Evolutionary conservation across 1,284 basidiomycete genomes (phyloP).

Genomic region (Ceratobasidium sp.): DNA sequence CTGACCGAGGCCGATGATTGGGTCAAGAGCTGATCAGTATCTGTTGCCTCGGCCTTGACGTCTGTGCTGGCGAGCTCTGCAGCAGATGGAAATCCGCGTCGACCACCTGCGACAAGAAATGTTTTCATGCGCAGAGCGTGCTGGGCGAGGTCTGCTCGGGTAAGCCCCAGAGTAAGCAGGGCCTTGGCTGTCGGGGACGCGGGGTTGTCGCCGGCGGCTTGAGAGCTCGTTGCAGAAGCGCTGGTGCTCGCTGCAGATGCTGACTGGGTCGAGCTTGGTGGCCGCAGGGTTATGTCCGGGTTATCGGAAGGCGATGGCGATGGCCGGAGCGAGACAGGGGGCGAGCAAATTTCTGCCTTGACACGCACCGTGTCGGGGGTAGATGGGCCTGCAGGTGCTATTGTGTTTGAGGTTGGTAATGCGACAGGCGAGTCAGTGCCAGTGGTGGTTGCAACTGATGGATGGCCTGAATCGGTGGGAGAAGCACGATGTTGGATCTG

Average conservation of each 20-base stretch:
- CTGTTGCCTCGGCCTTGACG: slow-evolving; percentile 23
- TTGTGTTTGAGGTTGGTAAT: background rate
- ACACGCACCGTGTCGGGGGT: slow-evolving; percentile 17
- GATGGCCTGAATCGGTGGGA: slow-evolving; percentile 6
- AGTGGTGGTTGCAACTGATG: background rate
- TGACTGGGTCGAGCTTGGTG: background rate
- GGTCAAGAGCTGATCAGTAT: slow-evolving; percentile 15
- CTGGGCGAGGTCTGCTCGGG: slow-evolving; percentile 41
- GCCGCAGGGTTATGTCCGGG: slow-evolving; percentile 3
- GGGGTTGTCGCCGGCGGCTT: background rate
- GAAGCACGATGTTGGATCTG: slow-evolving; percentile 25
- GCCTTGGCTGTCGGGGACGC: slow-evolving; percentile 39
- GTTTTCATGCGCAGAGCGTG: slow-evolving; percentile 37
- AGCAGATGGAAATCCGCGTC: slow-evolving; percentile 30
- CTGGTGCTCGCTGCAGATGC: background rate
- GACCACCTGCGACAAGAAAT: slow-evolving; percentile 26
- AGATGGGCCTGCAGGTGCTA: background rate
- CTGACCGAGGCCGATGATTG: slow-evolving; percentile 30
- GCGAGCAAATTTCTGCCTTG: slow-evolving; percentile 25
- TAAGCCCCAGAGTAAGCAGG: slow-evolving; percentile 40
- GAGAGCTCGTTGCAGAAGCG: background rate
- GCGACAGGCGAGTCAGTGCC: background rate
- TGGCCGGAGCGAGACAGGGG: slow-evolving; percentile 18
- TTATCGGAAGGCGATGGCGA: slow-evolving; percentile 21
- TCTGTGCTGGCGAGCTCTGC: slow-evolving; percentile 20